Evolutionary conservation across 2,329 filamentous ascomycete species (phyloP).

Genomic region (Pseudogymnoascus sp.): DNA sequence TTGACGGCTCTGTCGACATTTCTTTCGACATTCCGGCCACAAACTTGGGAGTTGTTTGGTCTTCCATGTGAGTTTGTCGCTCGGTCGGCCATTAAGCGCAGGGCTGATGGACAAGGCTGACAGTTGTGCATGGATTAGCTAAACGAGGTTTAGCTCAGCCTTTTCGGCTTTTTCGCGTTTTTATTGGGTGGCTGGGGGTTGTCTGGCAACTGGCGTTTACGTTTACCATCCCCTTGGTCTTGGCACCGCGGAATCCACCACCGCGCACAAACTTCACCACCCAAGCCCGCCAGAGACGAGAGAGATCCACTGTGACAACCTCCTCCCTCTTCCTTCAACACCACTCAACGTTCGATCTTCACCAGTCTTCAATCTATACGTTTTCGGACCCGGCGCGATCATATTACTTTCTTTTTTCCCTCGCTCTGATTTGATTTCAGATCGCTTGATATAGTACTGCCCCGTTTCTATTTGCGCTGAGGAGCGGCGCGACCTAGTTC

Average conservation of each 20-base stretch:
- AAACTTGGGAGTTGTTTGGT: neutral
- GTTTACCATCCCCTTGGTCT: conserved; percentile 2
- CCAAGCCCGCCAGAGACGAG: neutral
- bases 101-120: conserved; percentile 12
- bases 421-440: conserved; percentile 9
- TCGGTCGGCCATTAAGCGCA: neutral
- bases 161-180: neutral
- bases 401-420: neutral
- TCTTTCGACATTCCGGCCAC: neutral
- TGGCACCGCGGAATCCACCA: conserved; percentile 8
- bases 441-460: conserved; percentile 5
- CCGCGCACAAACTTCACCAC: conserved; percentile 5
- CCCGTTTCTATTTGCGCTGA: neutral
- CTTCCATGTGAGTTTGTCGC: neutral
- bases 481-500: conserved; percentile 4
- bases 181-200: conserved; percentile 1
- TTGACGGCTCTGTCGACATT: neutral
- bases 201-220: conserved; percentile 6
- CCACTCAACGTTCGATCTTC: conserved; percentile 4
- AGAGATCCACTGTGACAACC: neutral
- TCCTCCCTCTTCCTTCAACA: conserved; percentile 1
- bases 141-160: conserved; percentile 1
- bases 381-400: neutral
- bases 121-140: neutral
- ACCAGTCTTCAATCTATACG: neutral